Conservation (phyloP, 2,329 filamentous ascomycete species). For the Xylariales sp. region DNA sequence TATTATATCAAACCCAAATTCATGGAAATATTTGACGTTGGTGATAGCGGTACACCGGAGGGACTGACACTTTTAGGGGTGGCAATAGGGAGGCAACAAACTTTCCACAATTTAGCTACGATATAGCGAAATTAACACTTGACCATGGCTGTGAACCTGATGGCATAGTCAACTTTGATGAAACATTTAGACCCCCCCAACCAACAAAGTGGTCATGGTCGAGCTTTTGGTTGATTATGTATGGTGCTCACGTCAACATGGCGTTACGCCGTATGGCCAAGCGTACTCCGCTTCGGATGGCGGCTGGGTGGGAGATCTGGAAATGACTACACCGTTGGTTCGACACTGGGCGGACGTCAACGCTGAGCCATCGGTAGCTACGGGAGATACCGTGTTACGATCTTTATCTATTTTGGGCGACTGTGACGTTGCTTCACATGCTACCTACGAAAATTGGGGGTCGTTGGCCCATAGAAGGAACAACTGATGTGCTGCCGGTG, state of each 20-base stretch:
- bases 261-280: slow-evolving; percentile 3
- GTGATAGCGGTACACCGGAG: background rate
- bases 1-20: background rate
- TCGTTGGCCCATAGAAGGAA: slow-evolving; percentile 39
- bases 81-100: background rate
- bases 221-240: slow-evolving; percentile 30
- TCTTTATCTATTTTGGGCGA: slow-evolving; percentile 37
- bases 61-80: slow-evolving; percentile 6
- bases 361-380: slow-evolving; percentile 14
- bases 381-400: slow-evolving; percentile 39
- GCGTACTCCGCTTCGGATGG: slow-evolving; percentile 38
- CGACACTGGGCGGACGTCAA: slow-evolving; percentile 33
- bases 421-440: slow-evolving; percentile 19
- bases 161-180: background rate
- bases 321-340: slow-evolving; percentile 33
- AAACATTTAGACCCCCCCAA: fast-evolving
- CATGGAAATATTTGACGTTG: slow-evolving; percentile 19
- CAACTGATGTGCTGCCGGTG: slow-evolving; percentile 30
- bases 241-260: slow-evolving; percentile 33
- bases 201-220: slow-evolving; percentile 11
- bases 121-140: slow-evolving; percentile 21
- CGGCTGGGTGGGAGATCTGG: slow-evolving; percentile 28
- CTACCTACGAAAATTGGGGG: slow-evolving; percentile 27
- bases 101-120: slow-evolving; percentile 6
- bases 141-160: slow-evolving; percentile 22